These are phyloP conservation scores for Epichloe elymi DNA, from an alignment of 2,329 filamentous ascomycete genomes.

Conservation along the genomic window DNA sequence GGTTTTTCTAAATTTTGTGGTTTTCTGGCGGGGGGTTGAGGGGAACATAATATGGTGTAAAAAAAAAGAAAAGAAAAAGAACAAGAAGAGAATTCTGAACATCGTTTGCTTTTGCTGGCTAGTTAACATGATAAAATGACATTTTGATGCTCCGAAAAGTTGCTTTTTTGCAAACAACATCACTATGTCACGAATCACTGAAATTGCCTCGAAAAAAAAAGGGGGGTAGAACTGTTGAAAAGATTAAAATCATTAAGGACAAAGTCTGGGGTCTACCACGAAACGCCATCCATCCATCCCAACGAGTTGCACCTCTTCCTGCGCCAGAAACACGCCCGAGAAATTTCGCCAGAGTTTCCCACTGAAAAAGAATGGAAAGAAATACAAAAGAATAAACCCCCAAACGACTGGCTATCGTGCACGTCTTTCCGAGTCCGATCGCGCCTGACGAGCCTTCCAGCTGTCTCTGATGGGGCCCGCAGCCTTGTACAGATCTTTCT, in stretches of 20 bases:
- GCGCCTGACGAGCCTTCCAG: slow-evolving; percentile 55
- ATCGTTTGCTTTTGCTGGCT: not conserved
- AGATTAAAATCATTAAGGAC: no score
- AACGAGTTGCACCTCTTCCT: not conserved
- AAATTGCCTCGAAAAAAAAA: not conserved
- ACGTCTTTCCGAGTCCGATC: slow-evolving; percentile 15
- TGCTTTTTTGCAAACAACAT: no score
- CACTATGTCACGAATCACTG: no score
- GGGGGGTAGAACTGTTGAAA: not conserved
- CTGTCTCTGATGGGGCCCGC: slow-evolving; percentile 61
- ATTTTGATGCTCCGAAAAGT: no score
- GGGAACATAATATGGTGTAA: not conserved
- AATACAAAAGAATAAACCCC: not conserved
- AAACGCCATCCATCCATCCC: not conserved
- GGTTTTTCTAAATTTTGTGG: not conserved
- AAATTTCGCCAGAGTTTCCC: not conserved
- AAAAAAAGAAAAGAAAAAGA: no score
- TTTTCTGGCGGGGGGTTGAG: no score
- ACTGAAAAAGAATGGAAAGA: not conserved
- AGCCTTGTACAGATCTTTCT: slow-evolving; percentile 62
- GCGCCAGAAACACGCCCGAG: not conserved
- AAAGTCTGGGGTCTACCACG: not conserved
- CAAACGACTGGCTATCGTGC: slow-evolving; percentile 2
- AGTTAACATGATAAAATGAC: slow-evolving; percentile 1
- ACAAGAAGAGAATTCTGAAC: not conserved